Conservation (phyloP, 2,329 filamentous ascomycete species). For the Colletotrichum cordylinicola region DNA sequence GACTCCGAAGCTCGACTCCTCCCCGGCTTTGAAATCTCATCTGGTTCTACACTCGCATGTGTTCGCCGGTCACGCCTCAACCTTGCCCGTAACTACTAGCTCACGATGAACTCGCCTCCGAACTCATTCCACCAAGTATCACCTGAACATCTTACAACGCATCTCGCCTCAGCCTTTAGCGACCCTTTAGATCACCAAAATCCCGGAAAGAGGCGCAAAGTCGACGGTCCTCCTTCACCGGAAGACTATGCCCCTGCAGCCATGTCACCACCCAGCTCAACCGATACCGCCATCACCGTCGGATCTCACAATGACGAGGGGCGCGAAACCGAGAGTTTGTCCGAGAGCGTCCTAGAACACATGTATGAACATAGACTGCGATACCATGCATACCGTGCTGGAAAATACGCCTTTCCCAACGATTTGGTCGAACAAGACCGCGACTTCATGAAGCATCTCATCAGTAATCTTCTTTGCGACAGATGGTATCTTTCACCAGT, state of each 20-base stretch:
- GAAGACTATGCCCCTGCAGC: conserved; percentile 4
- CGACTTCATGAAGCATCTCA: conserved; percentile 45
- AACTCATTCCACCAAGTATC: conserved; percentile 4
- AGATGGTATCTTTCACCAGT: conserved; percentile 51
- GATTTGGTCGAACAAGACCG: conserved; percentile 47
- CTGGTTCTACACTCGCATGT: neutral
- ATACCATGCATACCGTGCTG: conserved; percentile 47
- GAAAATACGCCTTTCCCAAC: conserved; percentile 49
- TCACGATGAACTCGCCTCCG: conserved; percentile 24
- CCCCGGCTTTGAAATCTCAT: neutral
- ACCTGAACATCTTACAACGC: neutral
- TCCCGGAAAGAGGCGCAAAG: conserved; percentile 6
- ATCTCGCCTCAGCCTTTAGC: neutral
- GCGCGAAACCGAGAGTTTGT: conserved; percentile 42
- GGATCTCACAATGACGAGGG: conserved; percentile 18
- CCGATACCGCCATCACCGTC: conserved; percentile 20
- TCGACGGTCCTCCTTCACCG: conserved; percentile 10
- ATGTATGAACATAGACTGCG: conserved; percentile 45
- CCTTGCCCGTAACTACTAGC: neutral
- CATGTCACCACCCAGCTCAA: conserved; percentile 13
- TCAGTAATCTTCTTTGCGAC: conserved; percentile 44
- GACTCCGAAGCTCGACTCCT: neutral
- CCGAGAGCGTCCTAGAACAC: conserved; percentile 48
- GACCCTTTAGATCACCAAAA: neutral
- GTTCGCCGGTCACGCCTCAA: neutral